Evolutionary conservation across 2,329 filamentous ascomycete species (phyloP).

Genomic region (Alternaria sp.): DNA sequence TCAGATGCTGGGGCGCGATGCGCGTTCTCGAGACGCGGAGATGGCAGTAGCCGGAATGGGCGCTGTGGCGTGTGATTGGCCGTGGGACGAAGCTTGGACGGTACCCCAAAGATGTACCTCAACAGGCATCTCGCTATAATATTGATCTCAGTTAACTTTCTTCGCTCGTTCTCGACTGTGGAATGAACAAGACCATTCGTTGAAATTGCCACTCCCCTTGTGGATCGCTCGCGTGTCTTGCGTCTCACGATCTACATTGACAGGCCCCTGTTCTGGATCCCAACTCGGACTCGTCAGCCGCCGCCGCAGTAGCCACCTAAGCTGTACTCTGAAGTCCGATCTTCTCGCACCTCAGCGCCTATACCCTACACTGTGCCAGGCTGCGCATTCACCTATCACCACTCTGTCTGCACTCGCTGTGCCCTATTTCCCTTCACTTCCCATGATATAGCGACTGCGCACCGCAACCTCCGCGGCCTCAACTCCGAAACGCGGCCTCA

Average conservation of each 20-base stretch:
- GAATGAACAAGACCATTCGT: background rate
- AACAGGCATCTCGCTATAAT: constrained; percentile 7
- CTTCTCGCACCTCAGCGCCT: constrained; percentile 12
- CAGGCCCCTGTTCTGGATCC: constrained; percentile 13
- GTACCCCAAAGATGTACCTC: constrained; percentile 13
- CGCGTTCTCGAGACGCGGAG: constrained; percentile 34
- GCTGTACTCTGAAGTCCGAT: constrained; percentile 18
- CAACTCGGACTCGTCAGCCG: constrained; percentile 35
- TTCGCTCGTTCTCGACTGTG: background rate
- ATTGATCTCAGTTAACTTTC: background rate
- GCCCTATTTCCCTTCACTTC: constrained; percentile 1
- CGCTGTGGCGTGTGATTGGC: constrained; percentile 26
- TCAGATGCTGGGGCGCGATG: constrained; percentile 21
- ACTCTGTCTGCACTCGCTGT: background rate
- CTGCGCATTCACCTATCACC: background rate
- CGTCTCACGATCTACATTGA: background rate
- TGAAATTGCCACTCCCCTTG: background rate
- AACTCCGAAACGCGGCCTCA: constrained; percentile 19
- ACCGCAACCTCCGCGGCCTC: constrained; percentile 27
- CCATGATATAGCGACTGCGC: constrained; percentile 46
- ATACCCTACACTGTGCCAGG: background rate
- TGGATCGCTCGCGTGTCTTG: constrained; percentile 12
- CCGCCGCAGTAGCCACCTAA: constrained; percentile 37
- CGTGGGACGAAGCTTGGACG: constrained; percentile 15
- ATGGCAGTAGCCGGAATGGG: constrained; percentile 12